phyloP scores from a whole-genome alignment of 139 green algal genomes.

The Auxenochlorella pyrenoidosa region DNA sequence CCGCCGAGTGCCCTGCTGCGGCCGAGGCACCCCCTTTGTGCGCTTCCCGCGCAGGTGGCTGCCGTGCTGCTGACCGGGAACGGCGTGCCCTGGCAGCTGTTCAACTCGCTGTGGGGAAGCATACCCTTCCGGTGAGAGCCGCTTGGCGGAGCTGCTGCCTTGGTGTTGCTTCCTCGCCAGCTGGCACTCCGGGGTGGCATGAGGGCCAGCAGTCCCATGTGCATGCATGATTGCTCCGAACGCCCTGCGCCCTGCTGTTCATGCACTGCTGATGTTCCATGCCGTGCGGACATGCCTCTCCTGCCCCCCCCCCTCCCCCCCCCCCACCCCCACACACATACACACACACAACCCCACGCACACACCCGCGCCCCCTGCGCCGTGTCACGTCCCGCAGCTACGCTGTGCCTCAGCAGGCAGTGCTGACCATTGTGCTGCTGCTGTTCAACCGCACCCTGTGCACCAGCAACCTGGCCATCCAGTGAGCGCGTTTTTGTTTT shows the following conservation, averaged over 20 bases:
- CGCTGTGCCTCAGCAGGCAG: conserved; percentile 6
- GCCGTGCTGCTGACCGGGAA: conserved; percentile 32
- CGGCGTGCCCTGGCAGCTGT: conserved; percentile 26
- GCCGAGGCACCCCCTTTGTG: not conserved
- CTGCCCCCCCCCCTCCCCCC: too few species aligned
- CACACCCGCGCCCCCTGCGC: not conserved
- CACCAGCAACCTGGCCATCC: not conserved
- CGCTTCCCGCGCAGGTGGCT: not conserved
- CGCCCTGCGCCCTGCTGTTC: too few species aligned
- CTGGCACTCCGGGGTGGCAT: too few species aligned
- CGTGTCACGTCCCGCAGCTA: not conserved
- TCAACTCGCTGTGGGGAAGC: conserved; percentile 21
- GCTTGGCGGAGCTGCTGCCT: not conserved
- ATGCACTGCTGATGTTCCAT: too few species aligned
- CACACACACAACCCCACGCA: not conserved
- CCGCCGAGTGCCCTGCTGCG: too few species aligned
- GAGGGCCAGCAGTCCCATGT: too few species aligned
- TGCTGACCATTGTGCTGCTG: conserved; percentile 15
- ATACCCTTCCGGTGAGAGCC: not conserved
- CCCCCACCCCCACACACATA: not conserved
- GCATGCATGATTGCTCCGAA: too few species aligned
- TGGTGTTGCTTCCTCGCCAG: too few species aligned
- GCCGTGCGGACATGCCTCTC: too few species aligned
- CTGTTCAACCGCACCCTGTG: conserved; percentile 27
- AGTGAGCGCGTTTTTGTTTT: not conserved